Evolutionary conservation across 225 moss, liverwort and hornwort genomes (phyloP), one percentile per base, ranked within the genome.

Genomic region (Straminergon stramineum): DNA sequence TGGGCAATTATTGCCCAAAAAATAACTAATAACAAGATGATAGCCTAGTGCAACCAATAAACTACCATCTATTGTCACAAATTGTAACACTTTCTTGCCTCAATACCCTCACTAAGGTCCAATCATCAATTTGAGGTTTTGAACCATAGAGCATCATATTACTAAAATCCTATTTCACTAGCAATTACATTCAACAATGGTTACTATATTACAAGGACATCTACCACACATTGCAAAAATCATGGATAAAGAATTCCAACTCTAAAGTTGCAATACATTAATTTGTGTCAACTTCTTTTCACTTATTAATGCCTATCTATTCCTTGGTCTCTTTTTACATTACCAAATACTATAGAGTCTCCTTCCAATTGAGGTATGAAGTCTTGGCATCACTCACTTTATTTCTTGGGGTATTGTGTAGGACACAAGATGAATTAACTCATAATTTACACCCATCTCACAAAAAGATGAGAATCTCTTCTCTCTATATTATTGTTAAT

Each of bases 141-240:
- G 0, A 71, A 71, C 3, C 5, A 26, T 1, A 0, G 0, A 41
- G 26, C 3, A 1, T 5, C 5, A 1, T 9, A 26, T 1, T 41
- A 0, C 7, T 23, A 22, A 70, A 70, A 70, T 39, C 8, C 70
- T 39, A 70, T 13, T 37, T 70, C 8, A 70, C 9, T 8, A 39
- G 3, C 21, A n/a, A 9, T 67, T 1, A 68, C 68, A n/a, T 68
- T 12, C 1, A 6, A 2, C 3, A 6, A 37, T 68, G 37, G 23
- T 71, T 15, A 71, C 1, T 1, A 71, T 41, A 41, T 41, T 15
- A 41, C 39, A 0, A 73, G 0, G 16, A 9, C 16, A 73, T 73
- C 26, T 26, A 26, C 9, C 2, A 43, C 15, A 39, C 26, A 41
- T 41, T 2, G 43, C 9, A 15, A 14, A 71, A 43, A 26, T 1